Percentiles rank a stretch among this genome's conserved stretches.
phyloP scores from a whole-genome alignment of 1,284 basidiomycete genomes.

The Fomitopsis betulina region DNA sequence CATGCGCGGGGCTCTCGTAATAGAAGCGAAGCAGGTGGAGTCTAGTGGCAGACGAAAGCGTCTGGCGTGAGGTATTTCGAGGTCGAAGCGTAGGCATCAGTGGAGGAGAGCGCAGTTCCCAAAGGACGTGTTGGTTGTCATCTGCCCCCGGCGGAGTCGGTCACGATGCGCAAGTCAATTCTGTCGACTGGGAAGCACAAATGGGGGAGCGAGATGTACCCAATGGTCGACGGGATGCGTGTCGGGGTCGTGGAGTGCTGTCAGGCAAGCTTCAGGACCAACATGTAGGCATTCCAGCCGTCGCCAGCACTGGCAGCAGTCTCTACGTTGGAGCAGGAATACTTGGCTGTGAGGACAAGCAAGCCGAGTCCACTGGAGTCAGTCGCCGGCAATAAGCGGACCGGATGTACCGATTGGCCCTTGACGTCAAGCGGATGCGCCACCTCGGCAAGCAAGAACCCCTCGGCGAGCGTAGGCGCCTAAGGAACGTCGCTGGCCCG shows the following conservation, averaged over 20 bases:
- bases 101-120: neutral
- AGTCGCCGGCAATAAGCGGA: neutral
- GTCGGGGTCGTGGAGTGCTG: neutral
- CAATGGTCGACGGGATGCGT: neutral
- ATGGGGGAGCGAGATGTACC: neutral
- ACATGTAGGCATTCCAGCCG: neutral
- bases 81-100: neutral
- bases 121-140: neutral
- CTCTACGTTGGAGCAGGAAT: no score
- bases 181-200: neutral
- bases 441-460: neutral
- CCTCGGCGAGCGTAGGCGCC: neutral
- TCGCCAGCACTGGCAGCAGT: neutral
- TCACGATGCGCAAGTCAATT: neutral
- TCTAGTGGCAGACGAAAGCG: neutral
- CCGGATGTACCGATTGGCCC: slow-evolving; percentile 5
- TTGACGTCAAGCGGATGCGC: slow-evolving; percentile 2
- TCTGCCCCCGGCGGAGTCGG: neutral
- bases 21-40: neutral
- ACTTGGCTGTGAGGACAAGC: neutral
- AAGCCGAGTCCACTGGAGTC: neutral
- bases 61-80: neutral
- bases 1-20: neutral
- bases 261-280: neutral
- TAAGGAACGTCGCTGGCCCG: no score